These are phyloP conservation scores for Tillandsia fasciculata DNA, from an alignment of 176 grass and related monocot genomes.

Conservation along the genomic window DNA sequence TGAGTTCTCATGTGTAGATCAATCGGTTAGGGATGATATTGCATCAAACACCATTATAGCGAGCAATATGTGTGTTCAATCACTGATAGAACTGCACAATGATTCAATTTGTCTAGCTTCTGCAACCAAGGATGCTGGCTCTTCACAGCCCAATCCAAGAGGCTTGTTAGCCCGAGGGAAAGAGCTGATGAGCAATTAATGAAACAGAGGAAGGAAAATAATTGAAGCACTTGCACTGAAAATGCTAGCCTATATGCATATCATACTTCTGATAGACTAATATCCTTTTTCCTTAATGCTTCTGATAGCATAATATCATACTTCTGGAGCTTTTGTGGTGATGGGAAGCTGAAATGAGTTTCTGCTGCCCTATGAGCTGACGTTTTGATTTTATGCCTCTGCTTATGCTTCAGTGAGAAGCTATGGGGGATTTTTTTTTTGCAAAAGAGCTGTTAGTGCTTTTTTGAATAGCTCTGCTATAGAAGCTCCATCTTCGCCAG, in stretches of 20 bases:
- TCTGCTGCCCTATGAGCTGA: too few species aligned
- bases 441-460: too few species aligned
- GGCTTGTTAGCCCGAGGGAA: neutral
- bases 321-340: too few species aligned
- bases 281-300: too few species aligned
- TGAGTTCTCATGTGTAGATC: neutral
- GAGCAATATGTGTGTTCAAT: neutral
- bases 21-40: neutral
- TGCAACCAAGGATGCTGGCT: neutral
- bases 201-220: constrained; percentile 1
- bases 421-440: too few species aligned
- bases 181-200: neutral
- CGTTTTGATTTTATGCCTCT: too few species aligned
- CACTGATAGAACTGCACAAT: neutral
- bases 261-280: too few species aligned
- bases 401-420: too few species aligned
- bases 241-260: neutral
- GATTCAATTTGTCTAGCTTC: neutral
- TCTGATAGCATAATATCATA: too few species aligned
- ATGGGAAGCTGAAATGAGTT: too few species aligned
- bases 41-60: neutral
- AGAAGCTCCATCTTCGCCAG: too few species aligned
- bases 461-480: too few species aligned
- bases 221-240: neutral
- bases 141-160: neutral